phyloP scores from a whole-genome alignment of 2,329 filamentous ascomycete genomes.

The Paecilomyces formosus region DNA sequence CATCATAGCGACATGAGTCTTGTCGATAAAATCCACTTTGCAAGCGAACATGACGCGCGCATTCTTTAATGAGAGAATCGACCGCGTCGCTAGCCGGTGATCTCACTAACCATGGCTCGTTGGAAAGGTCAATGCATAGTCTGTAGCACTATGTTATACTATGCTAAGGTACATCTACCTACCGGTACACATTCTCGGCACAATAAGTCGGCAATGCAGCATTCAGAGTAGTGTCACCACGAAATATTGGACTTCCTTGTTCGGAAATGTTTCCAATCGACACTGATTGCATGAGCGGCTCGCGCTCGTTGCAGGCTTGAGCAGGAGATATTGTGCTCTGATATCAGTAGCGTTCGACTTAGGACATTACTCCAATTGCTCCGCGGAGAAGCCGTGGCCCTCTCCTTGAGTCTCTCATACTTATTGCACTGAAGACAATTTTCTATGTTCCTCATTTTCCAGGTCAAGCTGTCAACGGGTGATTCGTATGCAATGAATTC shows the following conservation, averaged over 20 bases:
- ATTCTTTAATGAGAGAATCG: background rate
- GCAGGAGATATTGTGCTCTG: background rate
- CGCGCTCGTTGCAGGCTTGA: background rate
- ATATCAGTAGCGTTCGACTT: background rate
- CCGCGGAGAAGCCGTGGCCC: background rate
- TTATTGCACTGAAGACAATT: too few species aligned
- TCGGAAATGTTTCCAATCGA: background rate
- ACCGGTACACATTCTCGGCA: background rate
- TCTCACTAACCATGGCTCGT: background rate
- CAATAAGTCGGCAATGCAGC: background rate
- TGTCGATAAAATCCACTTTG: background rate
- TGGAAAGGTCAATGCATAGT: background rate
- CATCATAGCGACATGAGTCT: background rate
- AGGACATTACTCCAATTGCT: background rate
- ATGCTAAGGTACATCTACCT: background rate
- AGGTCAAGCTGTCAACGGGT: background rate
- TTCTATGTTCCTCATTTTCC: background rate
- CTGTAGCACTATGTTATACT: background rate
- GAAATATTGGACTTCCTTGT: background rate
- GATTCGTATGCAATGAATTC: too few species aligned
- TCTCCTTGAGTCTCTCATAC: background rate
- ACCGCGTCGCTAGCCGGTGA: background rate
- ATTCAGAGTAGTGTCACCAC: background rate
- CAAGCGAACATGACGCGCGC: background rate
- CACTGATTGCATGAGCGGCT: background rate